Percentiles rank a stretch among this genome's conserved stretches.
Evolutionary conservation across 352 stramenopile genomes (phyloP).

Genomic region (Pythium chondricola): DNA sequence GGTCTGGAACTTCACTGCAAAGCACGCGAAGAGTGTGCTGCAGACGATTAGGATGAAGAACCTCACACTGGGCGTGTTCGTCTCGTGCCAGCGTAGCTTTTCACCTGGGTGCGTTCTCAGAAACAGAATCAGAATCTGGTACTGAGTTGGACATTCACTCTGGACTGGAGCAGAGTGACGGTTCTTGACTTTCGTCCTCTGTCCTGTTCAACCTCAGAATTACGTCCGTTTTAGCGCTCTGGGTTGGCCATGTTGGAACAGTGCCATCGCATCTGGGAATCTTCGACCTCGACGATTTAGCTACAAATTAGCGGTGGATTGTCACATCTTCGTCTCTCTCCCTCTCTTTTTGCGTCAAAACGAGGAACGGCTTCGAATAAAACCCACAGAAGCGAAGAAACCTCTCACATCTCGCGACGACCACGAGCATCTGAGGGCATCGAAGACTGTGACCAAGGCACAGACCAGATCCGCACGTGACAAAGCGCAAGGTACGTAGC

Average conservation of each 20-base stretch:
- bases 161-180: background rate
- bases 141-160: too few relatives aligned
- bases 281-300: background rate
- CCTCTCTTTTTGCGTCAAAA: conserved; percentile 10
- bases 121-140: background rate
- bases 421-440: conserved; percentile 12
- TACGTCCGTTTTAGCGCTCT: conserved; percentile 2
- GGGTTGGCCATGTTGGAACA: background rate
- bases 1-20: too few relatives aligned
- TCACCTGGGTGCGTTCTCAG: too few relatives aligned
- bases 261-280: background rate
- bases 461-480: background rate
- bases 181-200: too few relatives aligned
- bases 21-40: too few relatives aligned
- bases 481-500: conserved; percentile 9
- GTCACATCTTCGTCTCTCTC: conserved; percentile 13
- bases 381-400: conserved; percentile 21
- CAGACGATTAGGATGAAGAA: too few relatives aligned
- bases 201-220: too few relatives aligned
- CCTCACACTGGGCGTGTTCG: too few relatives aligned
- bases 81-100: too few relatives aligned
- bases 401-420: conserved; percentile 5
- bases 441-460: conserved; percentile 19
- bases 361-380: conserved; percentile 21
- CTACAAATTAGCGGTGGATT: conserved; percentile 1